Conservation (phyloP, 2,329 filamentous ascomycete genomes). For the Grosmannia penicillata region DNA sequence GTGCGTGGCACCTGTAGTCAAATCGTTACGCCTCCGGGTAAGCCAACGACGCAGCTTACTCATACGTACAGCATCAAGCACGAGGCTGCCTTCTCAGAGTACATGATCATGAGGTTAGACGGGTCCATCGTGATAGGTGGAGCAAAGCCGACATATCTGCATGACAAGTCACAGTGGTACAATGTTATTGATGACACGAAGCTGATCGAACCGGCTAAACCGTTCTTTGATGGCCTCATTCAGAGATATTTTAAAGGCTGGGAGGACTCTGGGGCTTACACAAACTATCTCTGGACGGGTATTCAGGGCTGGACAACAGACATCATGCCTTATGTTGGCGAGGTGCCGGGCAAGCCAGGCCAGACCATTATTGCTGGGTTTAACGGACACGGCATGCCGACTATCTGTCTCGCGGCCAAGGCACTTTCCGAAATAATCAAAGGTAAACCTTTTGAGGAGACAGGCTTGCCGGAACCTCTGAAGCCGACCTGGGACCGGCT, state of each 20-base stretch:
- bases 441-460: background rate
- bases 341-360: conserved; percentile 21
- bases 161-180: conserved; percentile 25
- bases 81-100: conserved; percentile 14
- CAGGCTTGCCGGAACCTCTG: background rate
- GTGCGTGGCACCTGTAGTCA: conserved; percentile 8
- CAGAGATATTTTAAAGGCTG: conserved; percentile 31
- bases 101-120: conserved; percentile 28
- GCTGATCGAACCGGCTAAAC: conserved; percentile 24
- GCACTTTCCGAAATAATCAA: conserved; percentile 24
- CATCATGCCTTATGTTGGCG: conserved; percentile 26
- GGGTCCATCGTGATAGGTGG: conserved; percentile 26
- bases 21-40: conserved; percentile 1
- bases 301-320: conserved; percentile 29
- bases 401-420: conserved; percentile 25
- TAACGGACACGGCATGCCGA: conserved; percentile 35
- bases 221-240: conserved; percentile 34
- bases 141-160: conserved; percentile 16
- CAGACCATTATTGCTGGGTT: conserved; percentile 33
- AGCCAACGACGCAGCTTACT: background rate
- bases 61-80: conserved; percentile 13
- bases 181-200: conserved; percentile 28
- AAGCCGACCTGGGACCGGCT: background rate
- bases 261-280: conserved; percentile 24
- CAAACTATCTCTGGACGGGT: conserved; percentile 20